phyloP scores from a whole-genome alignment of 1,284 basidiomycete genomes.

The Mycosarcoma mackinlayi region DNA sequence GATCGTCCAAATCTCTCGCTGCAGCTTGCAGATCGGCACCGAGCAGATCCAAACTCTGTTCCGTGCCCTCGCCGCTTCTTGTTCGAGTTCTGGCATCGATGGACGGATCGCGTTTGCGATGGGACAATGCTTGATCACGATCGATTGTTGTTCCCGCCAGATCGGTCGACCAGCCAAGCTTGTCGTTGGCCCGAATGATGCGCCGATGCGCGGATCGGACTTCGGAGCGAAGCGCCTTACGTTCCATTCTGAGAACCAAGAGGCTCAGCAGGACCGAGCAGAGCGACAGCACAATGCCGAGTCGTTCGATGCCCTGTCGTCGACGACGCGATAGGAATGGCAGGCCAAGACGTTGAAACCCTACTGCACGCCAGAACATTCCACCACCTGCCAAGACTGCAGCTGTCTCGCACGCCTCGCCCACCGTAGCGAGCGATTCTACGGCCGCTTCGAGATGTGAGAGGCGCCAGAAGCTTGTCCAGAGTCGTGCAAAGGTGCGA shows the following conservation, averaged over 20 bases:
- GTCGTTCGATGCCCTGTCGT: slow-evolving; percentile 50
- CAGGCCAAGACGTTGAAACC: slow-evolving; percentile 32
- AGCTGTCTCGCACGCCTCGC: slow-evolving; percentile 54
- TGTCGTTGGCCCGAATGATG: slow-evolving; percentile 44
- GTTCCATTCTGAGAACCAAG: slow-evolving; percentile 21
- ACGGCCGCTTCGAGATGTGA: slow-evolving; percentile 13
- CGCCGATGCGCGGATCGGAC: slow-evolving; percentile 34
- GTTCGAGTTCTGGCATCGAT: not conserved
- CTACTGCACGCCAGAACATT: slow-evolving; percentile 56
- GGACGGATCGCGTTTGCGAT: slow-evolving; percentile 30
- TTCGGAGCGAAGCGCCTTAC: slow-evolving; percentile 18
- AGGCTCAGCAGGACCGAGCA: slow-evolving; percentile 38
- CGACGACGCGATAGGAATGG: slow-evolving; percentile 41
- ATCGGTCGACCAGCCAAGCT: slow-evolving; percentile 39
- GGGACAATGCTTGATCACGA: slow-evolving; percentile 20
- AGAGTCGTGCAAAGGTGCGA: slow-evolving; percentile 6
- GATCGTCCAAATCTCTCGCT: slow-evolving; percentile 29
- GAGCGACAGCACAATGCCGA: slow-evolving; percentile 52
- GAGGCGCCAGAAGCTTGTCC: slow-evolving; percentile 4
- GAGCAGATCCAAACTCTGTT: slow-evolving; percentile 16
- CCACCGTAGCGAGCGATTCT: slow-evolving; percentile 29
- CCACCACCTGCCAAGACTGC: slow-evolving; percentile 51
- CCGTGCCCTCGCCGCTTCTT: not conserved
- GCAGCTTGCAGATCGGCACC: slow-evolving; percentile 27
- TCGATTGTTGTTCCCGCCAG: slow-evolving; percentile 25